Evolutionary conservation across 2,329 filamentous ascomycete species (phyloP).

Genomic region (Trichoderma sp.): DNA sequence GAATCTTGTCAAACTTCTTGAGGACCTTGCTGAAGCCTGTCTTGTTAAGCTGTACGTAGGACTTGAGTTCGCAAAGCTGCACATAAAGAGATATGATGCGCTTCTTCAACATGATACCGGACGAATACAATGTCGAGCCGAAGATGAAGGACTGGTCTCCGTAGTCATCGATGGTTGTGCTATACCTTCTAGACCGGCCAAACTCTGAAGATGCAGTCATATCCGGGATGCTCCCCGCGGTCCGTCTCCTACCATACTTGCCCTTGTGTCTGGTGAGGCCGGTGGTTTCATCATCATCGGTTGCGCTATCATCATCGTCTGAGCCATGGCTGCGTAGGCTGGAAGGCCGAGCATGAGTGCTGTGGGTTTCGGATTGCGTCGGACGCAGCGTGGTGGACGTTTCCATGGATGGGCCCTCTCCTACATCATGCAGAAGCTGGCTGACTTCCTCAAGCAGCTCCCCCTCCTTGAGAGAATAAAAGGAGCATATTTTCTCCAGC

Average conservation of each 20-base stretch:
- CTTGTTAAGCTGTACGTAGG: constrained; percentile 91
- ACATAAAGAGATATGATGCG: constrained; percentile 85
- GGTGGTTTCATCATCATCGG: constrained; percentile 60
- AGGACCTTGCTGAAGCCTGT: constrained; percentile 95
- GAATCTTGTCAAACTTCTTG: constrained; percentile 98
- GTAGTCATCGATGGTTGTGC: constrained; percentile 71
- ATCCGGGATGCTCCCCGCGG: constrained; percentile 45
- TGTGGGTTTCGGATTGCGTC: constrained; percentile 31
- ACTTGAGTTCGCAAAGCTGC: constrained; percentile 90
- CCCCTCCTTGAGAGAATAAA: constrained; percentile 84
- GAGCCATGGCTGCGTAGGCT: constrained; percentile 42
- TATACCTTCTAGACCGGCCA: constrained; percentile 58
- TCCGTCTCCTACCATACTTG: constrained; percentile 40
- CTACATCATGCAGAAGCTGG: constrained; percentile 71
- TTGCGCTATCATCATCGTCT: constrained; percentile 60
- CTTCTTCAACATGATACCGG: constrained; percentile 87
- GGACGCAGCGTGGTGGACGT: constrained; percentile 38
- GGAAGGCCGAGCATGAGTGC: constrained; percentile 28
- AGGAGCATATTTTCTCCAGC: constrained; percentile 89
- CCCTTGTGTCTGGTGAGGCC: constrained; percentile 49
- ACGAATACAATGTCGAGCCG: constrained; percentile 60
- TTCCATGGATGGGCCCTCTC: constrained; percentile 48
- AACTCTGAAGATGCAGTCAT: constrained; percentile 63
- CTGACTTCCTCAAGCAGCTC: constrained; percentile 82
- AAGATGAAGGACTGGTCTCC: constrained; percentile 69